phyloP scores from a whole-genome alignment of 768 basidiomycete genomes.

The Boletellus ananas region DNA sequence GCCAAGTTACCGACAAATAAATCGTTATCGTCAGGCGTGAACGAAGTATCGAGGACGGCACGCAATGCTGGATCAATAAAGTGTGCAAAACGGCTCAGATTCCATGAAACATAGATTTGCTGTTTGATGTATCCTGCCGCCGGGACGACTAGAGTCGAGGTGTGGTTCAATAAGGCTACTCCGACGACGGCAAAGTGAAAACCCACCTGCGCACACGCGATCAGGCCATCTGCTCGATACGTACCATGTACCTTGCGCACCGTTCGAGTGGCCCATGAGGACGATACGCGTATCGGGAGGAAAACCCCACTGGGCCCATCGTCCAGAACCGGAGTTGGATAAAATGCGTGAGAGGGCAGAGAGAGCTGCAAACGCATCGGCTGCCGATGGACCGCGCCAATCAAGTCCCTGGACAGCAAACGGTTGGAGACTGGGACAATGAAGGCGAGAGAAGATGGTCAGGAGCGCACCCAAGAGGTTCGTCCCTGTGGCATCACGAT shows the following conservation, averaged over 20 bases:
- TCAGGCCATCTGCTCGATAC: conserved; percentile 78
- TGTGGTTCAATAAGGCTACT: background rate
- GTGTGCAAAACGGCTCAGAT: conserved; percentile 68
- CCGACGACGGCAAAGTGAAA: background rate
- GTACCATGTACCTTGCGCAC: conserved; percentile 89
- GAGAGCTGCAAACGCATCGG: conserved; percentile 64
- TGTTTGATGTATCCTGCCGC: conserved; percentile 86
- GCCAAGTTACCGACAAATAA: conserved; percentile 76
- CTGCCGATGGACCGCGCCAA: conserved; percentile 84
- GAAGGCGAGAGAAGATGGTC: background rate
- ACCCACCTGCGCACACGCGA: conserved; percentile 56
- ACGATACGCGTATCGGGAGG: conserved; percentile 42
- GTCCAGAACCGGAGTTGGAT: conserved; percentile 18
- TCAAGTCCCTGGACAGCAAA: conserved; percentile 66
- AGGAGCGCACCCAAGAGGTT: conserved; percentile 67
- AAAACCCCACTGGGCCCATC: conserved; percentile 43
- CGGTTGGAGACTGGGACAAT: background rate
- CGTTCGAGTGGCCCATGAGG: conserved; percentile 89
- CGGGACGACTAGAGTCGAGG: conserved; percentile 51
- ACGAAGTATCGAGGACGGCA: conserved; percentile 66
- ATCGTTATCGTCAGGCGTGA: conserved; percentile 86
- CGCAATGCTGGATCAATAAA: conserved; percentile 73
- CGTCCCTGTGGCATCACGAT: conserved; percentile 74
- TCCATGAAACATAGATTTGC: conserved; percentile 77
- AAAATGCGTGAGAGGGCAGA: conserved; percentile 53